Base-by-base conservation (phyloP, 1,284 basidiomycete species). In the Neotropicomus parvogracilis region DNA sequence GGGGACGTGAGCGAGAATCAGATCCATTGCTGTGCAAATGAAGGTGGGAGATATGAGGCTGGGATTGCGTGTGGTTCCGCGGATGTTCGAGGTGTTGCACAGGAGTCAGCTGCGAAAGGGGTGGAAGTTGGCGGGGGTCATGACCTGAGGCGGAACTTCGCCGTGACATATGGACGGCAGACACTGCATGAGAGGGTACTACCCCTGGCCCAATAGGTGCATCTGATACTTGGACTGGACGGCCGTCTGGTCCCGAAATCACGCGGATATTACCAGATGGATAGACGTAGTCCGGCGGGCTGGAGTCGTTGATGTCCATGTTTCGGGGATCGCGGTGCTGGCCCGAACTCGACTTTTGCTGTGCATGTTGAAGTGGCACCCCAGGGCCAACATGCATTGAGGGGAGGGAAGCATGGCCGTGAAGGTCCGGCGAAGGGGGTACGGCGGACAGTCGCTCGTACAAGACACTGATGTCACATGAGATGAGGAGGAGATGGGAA, bases 391-490 rank as follows among this genome's bases (percentile, higher is more conserved):
- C 35, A 43, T 72, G 71, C 34, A 69, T 57, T 19, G 69, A 64
- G 36, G 72, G 72, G 20, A 71, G 64, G 14, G 64, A 52, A 48
- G 67, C 62, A 43, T 73, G 71, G 53, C 70, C 72, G 34, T 71
- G 70, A 24, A 69, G 51, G 54, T 77, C 75, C 48, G 78, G 77
- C 6, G 80, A 77, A 41, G 80, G 75, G 34, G 82, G 75, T 27
- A 80, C 70, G 32, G 73, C 71, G 44, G 80, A 77, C 16, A 90
- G 73, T 47, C 87, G 81, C 67, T 90, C 88, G 60, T 90, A 90
- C 45, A 90, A 68, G 40, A 90, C 80, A 48, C 88, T 89, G 44
- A 54, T 50, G 40, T 47, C 43, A 60, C 46, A 60, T 65, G 40
- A 62, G 62, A 66, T 55, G 56, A 40, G 16, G 48, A 48, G 36